These are phyloP conservation scores for Pachyrhizus erosus DNA, from an alignment of 306 rosid species.

Conservation along the genomic window DNA sequence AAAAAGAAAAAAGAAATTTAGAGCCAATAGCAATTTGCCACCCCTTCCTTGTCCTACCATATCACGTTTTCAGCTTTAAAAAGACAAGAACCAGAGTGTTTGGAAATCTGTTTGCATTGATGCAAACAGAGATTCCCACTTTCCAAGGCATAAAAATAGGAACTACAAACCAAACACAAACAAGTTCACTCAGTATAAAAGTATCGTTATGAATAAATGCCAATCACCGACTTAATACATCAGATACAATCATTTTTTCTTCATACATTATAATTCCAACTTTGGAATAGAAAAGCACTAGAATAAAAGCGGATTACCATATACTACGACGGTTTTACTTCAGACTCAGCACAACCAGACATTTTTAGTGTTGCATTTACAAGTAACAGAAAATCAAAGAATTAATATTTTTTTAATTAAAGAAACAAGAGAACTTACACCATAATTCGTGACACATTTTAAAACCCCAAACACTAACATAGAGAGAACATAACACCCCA, in stretches of 20 bases:
- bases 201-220: too few relatives aligned
- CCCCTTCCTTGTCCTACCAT: neutral
- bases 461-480: conserved; percentile 48
- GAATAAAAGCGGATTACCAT: neutral
- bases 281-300: neutral
- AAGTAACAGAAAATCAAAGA: conserved; percentile 49
- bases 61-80: neutral
- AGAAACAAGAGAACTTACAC: conserved; percentile 42
- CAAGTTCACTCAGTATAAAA: too few relatives aligned
- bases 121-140: too few relatives aligned
- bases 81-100: neutral
- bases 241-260: neutral
- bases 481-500: conserved; percentile 39
- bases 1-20: neutral
- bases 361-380: conserved; percentile 42
- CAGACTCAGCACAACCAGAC: conserved; percentile 28
- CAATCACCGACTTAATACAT: neutral
- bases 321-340: conserved; percentile 23
- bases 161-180: too few relatives aligned
- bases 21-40: conserved; percentile 1
- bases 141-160: too few relatives aligned
- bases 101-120: too few relatives aligned
- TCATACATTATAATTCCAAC: neutral
- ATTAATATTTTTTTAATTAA: conserved; percentile 46
- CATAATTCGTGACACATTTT: conserved; percentile 45